Conservation (phyloP, 768 basidiomycete genomes). For the Chalciporus sphaerocephalus region DNA sequence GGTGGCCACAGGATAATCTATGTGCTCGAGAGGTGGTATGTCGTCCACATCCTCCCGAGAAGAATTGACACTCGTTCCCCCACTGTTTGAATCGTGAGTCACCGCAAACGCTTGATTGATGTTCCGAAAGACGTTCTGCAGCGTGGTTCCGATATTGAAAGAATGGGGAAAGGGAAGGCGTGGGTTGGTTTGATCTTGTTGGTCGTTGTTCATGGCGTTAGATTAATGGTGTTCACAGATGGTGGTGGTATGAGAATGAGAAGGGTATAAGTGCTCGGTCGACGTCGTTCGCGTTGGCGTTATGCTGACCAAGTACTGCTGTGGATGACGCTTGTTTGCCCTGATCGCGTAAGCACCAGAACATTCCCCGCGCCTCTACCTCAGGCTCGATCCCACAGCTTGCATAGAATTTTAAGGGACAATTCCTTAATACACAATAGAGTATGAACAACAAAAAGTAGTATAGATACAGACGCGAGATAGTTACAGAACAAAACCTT, state of each 20-base stretch:
- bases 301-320: not conserved
- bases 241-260: conserved; percentile 21
- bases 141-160: conserved; percentile 25
- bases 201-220: conserved; percentile 17
- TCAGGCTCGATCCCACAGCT: conserved; percentile 10
- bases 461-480: conserved; percentile 1
- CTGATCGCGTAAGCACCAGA: conserved; percentile 29
- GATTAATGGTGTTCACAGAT: not conserved
- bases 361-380: conserved; percentile 19
- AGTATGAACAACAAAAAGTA: not conserved
- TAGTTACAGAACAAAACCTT: not conserved
- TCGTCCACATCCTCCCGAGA: not conserved
- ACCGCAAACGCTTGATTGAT: conserved; percentile 30
- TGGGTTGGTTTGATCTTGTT: conserved; percentile 10
- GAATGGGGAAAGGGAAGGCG: conserved; percentile 11
- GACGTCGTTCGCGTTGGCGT: not conserved
- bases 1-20: not conserved
- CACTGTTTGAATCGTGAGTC: conserved; percentile 2
- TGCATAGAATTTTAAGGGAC: not conserved
- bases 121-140: conserved; percentile 30
- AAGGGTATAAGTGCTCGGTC: not conserved
- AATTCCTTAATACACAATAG: not conserved
- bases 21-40: conserved; percentile 4
- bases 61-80: not conserved
- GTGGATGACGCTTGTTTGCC: conserved; percentile 20